phyloP scores from a whole-genome alignment of 305 asterid species.

The Stenogyne calaminthoides region DNA sequence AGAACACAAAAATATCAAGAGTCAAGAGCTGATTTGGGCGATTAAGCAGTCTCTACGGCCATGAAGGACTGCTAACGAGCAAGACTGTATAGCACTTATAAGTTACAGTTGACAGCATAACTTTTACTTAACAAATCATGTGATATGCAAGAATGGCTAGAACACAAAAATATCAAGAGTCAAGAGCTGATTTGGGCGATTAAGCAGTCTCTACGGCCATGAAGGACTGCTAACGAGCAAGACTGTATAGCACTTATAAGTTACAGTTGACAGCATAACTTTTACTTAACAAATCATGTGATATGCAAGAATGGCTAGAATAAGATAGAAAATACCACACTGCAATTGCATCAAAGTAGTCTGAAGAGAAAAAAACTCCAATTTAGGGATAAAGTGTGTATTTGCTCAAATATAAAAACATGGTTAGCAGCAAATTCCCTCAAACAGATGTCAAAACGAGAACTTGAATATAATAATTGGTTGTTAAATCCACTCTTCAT shows the following conservation, averaged over 20 bases:
- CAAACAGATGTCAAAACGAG: not conserved
- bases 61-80: too few species aligned
- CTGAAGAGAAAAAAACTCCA: not conserved
- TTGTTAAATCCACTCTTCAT: not conserved
- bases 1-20: too few species aligned
- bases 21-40: too few species aligned
- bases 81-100: too few species aligned
- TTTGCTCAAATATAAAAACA: not conserved
- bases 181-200: too few species aligned
- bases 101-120: too few species aligned
- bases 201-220: too few species aligned
- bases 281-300: not conserved
- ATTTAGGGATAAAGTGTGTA: not conserved
- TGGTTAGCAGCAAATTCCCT: not conserved
- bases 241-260: constrained; percentile 2
- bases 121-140: too few species aligned
- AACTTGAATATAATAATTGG: not conserved
- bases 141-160: too few species aligned
- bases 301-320: not conserved
- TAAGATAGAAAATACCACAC: not conserved
- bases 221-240: not conserved
- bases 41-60: too few species aligned
- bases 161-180: too few species aligned
- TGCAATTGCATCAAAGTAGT: not conserved
- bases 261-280: not conserved